Conservation (phyloP, 768 basidiomycete species). For the Termitomyces sp. region DNA sequence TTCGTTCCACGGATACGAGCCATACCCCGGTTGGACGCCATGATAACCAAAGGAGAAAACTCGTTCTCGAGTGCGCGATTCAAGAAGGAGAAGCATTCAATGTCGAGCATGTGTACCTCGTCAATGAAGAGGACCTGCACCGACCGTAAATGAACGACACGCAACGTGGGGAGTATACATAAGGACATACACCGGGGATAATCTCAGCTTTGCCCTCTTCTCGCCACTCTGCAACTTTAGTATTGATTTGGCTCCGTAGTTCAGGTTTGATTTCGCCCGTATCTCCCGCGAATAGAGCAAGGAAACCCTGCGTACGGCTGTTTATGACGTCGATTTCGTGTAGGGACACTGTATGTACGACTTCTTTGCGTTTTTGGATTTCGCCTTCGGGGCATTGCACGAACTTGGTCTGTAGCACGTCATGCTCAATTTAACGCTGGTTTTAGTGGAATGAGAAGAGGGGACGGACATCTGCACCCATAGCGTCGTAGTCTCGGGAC, state of each 20-base stretch:
- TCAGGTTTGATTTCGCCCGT: slow-evolving; percentile 99
- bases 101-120: slow-evolving; percentile 99
- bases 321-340: slow-evolving; percentile 99
- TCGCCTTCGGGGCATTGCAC: slow-evolving; percentile 98
- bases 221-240: slow-evolving; percentile 95
- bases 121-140: slow-evolving; percentile 93
- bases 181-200: slow-evolving; percentile 77
- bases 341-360: slow-evolving; percentile 94
- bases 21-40: slow-evolving; percentile 97
- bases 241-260: slow-evolving; percentile 92
- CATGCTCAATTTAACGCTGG: neutral
- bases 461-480: slow-evolving; percentile 93
- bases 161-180: neutral
- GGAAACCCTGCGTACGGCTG: slow-evolving; percentile 96
- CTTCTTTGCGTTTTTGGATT: slow-evolving; percentile 95
- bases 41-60: slow-evolving; percentile 91
- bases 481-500: slow-evolving; percentile 96
- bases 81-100: slow-evolving; percentile 98
- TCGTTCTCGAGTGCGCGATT: slow-evolving; percentile 95
- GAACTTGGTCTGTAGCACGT: slow-evolving; percentile 78
- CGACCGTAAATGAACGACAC: neutral
- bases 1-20: slow-evolving; percentile 93
- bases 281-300: slow-evolving; percentile 91
- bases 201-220: slow-evolving; percentile 99
- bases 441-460: neutral